Percentiles rank a stretch among this genome's conserved stretches.
phyloP scores from a whole-genome alignment of 2,329 filamentous ascomycete species.

The Xenoacremonium recifei region DNA sequence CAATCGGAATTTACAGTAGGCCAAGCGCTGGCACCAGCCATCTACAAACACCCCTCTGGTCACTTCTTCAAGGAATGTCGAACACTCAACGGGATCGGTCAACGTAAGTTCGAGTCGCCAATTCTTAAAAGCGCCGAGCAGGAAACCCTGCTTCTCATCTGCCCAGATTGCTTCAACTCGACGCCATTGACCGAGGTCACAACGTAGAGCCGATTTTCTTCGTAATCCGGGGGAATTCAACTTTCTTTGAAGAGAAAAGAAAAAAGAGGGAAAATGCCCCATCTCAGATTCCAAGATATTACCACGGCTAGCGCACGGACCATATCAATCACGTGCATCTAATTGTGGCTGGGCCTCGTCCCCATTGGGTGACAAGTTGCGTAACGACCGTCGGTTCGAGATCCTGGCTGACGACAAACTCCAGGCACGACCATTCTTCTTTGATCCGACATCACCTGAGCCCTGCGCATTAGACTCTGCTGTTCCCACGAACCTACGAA shows the following conservation, averaged over 20 bases:
- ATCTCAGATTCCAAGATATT: conserved; percentile 12
- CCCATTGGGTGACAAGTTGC: conserved; percentile 25
- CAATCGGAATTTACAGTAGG: too few species aligned
- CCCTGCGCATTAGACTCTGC: conserved; percentile 12
- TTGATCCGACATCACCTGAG: conserved; percentile 15
- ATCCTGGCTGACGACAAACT: conserved; percentile 23
- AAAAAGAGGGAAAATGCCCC: conserved; percentile 16
- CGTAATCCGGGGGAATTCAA: conserved; percentile 55
- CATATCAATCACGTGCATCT: conserved; percentile 17
- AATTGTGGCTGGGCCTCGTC: conserved; percentile 5
- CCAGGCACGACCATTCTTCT: conserved; percentile 14
- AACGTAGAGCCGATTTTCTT: conserved; percentile 55
- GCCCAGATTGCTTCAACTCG: conserved; percentile 58
- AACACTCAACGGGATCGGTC: conserved; percentile 64
- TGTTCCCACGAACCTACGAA: neutral
- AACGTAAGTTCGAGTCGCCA: conserved; percentile 55
- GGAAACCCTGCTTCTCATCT: conserved; percentile 46
- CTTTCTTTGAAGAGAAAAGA: conserved; percentile 48
- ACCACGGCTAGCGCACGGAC: conserved; percentile 25
- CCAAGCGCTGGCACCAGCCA: too few species aligned
- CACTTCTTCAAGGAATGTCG: conserved; percentile 52
- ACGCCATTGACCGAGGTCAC: conserved; percentile 39
- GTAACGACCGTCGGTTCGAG: too few species aligned
- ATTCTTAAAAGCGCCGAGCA: conserved; percentile 62
- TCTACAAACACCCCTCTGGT: too few species aligned